phyloP scores from a whole-genome alignment of 208 protist species.

The Wallacemonas sp. region DNA sequence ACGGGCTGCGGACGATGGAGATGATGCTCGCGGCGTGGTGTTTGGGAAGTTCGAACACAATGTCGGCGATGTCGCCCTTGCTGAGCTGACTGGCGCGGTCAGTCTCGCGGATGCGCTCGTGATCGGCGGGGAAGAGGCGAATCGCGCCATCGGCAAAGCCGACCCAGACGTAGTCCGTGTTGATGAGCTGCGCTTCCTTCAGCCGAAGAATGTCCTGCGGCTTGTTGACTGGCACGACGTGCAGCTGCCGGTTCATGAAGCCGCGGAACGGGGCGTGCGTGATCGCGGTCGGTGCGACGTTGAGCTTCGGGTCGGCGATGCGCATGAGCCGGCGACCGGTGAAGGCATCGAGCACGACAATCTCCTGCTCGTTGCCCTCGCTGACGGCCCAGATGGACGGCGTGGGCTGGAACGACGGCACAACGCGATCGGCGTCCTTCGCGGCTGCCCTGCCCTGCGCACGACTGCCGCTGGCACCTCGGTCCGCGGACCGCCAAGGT shows the following conservation, averaged over 20 bases:
- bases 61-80: constrained; percentile 52
- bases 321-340: constrained; percentile 52
- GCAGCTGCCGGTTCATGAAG: constrained; percentile 65
- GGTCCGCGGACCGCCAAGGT: background rate
- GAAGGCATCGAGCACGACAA: constrained; percentile 52
- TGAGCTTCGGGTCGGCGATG: constrained; percentile 66
- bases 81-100: constrained; percentile 52
- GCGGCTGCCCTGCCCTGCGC: background rate
- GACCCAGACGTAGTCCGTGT: constrained; percentile 90
- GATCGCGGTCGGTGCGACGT: constrained; percentile 62
- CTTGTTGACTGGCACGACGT: constrained; percentile 62
- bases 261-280: constrained; percentile 82
- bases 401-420: constrained; percentile 27
- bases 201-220: constrained; percentile 65
- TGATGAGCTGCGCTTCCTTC: constrained; percentile 52
- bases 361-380: constrained; percentile 47
- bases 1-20: constrained; percentile 73
- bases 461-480: background rate
- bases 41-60: constrained; percentile 88
- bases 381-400: constrained; percentile 61
- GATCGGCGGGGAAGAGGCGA: constrained; percentile 71
- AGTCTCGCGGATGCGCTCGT: constrained; percentile 40
- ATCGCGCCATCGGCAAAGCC: constrained; percentile 83
- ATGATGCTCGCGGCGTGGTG: constrained; percentile 72
- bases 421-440: constrained; percentile 21